Evolutionary conservation across 1,139 yeast genomes (phyloP), one percentile per base, ranked within the genome.

Genomic region (Geotrichum phurueaensis): DNA sequence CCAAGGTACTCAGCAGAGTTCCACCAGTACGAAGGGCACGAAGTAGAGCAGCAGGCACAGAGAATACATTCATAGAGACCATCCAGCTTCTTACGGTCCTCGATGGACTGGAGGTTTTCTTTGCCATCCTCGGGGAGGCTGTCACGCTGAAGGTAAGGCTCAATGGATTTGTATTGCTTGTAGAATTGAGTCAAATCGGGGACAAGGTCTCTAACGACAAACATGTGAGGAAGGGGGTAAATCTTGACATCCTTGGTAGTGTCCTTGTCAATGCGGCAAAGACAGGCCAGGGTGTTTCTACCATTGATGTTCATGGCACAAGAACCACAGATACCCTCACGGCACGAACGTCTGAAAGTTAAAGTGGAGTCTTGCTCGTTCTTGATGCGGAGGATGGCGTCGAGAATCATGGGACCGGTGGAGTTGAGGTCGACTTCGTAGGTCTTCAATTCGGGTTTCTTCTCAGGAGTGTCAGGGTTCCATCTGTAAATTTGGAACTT

Each of bases 21-120:
- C 99, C 99, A 95, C 99, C 99, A 95, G 83, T 95, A 95, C 7
- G 98, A 91, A 60, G 99, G 99, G 81, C 99, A 94, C 43, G 99
- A 85, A 58, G 99, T 95, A 49, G 98, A 92, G 79, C 99, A 94
- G 79, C 99, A 94, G 31, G 99, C 99, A 81, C 99, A 94, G 73
- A 94, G 82, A 71, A 94, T 94, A 81, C 99, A 94, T 79, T 94
- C 99, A 78, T 94, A 94, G 70, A 94, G 80, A 63, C 99, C 98
- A 76, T 94, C 98, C 73, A 94, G 84, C 80, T 94, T 95, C 78
- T 89, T 91, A 79, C 99, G 87, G 79, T 94, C 99, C 67, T 82
- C 96, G 68, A 90, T 83, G 70, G 91, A 82, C 79, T 94, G 99
- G 72, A 90, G 81, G 76, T 89, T 89, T 79, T 94, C 99, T 76